These are phyloP conservation scores for Boletus reticuloceps DNA, from an alignment of 768 basidiomycete genomes.

Conservation along the genomic window DNA sequence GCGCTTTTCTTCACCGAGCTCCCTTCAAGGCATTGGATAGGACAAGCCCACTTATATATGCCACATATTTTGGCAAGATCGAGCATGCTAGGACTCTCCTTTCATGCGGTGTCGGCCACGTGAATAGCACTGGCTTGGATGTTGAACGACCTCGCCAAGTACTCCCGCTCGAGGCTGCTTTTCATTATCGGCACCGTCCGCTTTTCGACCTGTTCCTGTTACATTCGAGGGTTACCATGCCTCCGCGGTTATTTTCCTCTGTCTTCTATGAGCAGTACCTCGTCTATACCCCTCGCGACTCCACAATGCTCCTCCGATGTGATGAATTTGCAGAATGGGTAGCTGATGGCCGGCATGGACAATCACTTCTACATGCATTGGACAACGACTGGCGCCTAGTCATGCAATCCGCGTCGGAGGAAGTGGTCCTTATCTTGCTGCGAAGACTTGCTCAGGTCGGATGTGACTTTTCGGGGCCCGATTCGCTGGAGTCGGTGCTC, in stretches of 20 bases:
- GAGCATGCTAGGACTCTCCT: constrained; percentile 2
- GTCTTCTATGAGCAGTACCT: neutral
- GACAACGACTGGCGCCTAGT: neutral
- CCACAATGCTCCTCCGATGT: neutral
- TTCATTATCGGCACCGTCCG: neutral
- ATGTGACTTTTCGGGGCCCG: neutral
- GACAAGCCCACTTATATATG: constrained; percentile 13
- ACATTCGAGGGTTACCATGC: neutral
- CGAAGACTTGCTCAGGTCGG: neutral
- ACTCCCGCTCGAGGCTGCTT: neutral
- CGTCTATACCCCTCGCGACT: neutral
- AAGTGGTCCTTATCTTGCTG: neutral
- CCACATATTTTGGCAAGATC: neutral
- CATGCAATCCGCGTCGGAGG: neutral
- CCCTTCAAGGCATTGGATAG: neutral
- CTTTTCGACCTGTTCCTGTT: neutral
- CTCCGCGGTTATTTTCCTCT: neutral
- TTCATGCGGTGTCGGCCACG: neutral
- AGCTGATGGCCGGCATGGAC: neutral
- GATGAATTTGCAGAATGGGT: constrained; percentile 1
- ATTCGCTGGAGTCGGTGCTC: neutral
- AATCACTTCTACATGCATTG: neutral
- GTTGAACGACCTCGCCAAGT: neutral
- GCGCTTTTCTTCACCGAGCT: neutral
- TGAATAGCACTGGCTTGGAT: neutral